A percentile compares a stretch with the other conserved stretches of the same genome.
Evolutionary conservation across 164 flowering plant species (phyloP).

Genomic region (Warburgia ugandensis): DNA sequence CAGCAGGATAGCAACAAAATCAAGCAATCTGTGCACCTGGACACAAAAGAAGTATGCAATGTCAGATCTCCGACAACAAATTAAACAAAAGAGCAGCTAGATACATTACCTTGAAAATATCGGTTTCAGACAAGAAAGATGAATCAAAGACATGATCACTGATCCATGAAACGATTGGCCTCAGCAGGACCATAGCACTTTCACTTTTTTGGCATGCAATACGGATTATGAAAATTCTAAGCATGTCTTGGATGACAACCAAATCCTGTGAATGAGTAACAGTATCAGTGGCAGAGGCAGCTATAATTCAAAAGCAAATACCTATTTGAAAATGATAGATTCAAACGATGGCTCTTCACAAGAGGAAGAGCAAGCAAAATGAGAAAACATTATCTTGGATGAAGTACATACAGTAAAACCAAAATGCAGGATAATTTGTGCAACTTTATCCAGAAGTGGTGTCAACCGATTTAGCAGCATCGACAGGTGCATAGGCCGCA

Average conservation of each 20-base stretch:
- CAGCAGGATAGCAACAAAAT: constrained; percentile 61
- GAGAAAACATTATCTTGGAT: not conserved
- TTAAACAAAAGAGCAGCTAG: not conserved
- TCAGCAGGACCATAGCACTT: constrained; percentile 52
- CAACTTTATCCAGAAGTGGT: constrained; percentile 68
- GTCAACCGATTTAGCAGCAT: constrained; percentile 57
- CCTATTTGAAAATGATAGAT: not conserved
- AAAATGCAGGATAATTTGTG: constrained; percentile 68
- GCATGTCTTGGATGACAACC: constrained; percentile 87
- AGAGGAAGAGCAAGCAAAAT: not conserved
- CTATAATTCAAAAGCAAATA: not conserved
- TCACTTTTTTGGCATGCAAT: constrained; percentile 57
- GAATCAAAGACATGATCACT: constrained; percentile 33
- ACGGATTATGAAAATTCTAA: constrained; percentile 73
- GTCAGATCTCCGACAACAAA: not conserved
- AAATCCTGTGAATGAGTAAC: constrained; percentile 41
- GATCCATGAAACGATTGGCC: constrained; percentile 61
- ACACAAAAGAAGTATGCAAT: not conserved
- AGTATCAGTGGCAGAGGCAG: not conserved
- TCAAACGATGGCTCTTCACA: not conserved
- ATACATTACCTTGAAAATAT: constrained; percentile 71
- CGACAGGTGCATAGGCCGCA: constrained; percentile 48
- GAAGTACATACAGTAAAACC: constrained; percentile 64
- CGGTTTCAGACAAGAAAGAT: constrained; percentile 43
- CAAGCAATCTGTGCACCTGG: constrained; percentile 65